Conservation (phyloP, 164 flowering plant species). For the Umbilicus rupestris region DNA sequence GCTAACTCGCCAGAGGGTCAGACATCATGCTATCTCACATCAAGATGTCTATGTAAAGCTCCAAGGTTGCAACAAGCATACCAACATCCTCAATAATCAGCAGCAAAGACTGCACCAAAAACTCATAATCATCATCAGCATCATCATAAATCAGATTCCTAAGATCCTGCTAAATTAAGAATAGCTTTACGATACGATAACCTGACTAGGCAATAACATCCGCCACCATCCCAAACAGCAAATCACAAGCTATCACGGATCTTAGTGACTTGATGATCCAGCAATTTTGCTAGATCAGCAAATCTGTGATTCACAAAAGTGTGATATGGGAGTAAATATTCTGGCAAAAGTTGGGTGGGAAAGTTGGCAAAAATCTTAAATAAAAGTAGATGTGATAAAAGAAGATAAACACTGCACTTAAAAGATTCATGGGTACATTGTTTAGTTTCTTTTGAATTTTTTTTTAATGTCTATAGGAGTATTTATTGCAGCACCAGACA, state of each 20-base stretch:
- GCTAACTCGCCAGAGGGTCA: background rate
- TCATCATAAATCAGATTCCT: background rate
- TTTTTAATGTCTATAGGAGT: background rate
- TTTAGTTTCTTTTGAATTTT: background rate
- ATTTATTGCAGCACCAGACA: slow-evolving; percentile 3
- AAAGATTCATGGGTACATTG: background rate
- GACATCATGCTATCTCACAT: background rate
- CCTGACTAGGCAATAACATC: background rate
- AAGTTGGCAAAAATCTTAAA: background rate
- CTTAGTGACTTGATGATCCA: background rate
- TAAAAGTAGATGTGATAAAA: background rate
- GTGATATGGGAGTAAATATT: background rate
- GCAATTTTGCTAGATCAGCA: background rate
- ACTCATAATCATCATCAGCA: background rate
- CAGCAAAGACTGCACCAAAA: background rate
- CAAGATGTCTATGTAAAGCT: background rate
- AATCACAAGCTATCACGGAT: background rate
- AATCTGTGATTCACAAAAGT: background rate
- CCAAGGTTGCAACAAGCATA: background rate
- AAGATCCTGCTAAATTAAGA: background rate
- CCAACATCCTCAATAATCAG: background rate
- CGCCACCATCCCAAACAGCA: background rate
- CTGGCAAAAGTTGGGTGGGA: background rate
- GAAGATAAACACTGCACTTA: slow-evolving; percentile 1
- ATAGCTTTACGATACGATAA: background rate